Percentiles rank a stretch among this genome's conserved stretches.
phyloP scores from a whole-genome alignment of 139 green algal species.

The Picochlorum sp. region DNA sequence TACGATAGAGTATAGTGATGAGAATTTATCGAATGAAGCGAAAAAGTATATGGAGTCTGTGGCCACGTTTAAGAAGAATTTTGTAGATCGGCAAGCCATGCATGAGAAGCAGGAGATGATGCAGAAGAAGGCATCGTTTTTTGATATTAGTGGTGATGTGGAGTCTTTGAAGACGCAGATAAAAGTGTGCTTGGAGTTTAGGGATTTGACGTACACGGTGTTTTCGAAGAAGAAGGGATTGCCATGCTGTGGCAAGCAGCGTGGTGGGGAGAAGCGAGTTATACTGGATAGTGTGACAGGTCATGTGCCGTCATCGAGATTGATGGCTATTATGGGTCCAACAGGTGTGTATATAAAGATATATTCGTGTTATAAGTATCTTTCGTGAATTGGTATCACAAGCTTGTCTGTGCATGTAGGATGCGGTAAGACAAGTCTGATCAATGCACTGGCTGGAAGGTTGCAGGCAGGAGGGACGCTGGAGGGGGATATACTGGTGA shows the following conservation, averaged over 20 bases:
- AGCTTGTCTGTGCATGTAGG: not conserved
- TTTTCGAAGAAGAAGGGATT: conserved; percentile 7
- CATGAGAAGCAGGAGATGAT: no score
- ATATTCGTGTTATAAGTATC: no score
- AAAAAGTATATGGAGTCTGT: conserved; percentile 5
- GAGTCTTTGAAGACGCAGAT: not conserved
- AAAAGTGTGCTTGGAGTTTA: conserved; percentile 18
- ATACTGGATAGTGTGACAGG: conserved; percentile 23
- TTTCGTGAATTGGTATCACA: no score
- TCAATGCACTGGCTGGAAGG: conserved; percentile 32
- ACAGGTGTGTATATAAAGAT: no score
- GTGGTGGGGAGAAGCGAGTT: not conserved
- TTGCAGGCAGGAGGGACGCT: conserved; percentile 15
- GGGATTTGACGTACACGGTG: conserved; percentile 19
- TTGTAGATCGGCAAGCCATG: not conserved
- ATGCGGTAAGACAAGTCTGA: conserved; percentile 30
- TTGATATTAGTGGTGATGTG: not conserved
- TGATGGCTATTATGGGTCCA: conserved; percentile 35
- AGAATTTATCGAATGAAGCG: not conserved
- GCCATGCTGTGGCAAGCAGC: no score
- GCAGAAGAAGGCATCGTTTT: not conserved
- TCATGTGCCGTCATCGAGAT: conserved; percentile 12
- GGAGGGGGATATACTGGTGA: conserved; percentile 27
- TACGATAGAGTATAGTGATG: not conserved
- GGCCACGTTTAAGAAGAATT: conserved; percentile 1